Evolutionary conservation across 2,329 filamentous ascomycete species (phyloP).

Genomic region (Penicillium sp.): DNA sequence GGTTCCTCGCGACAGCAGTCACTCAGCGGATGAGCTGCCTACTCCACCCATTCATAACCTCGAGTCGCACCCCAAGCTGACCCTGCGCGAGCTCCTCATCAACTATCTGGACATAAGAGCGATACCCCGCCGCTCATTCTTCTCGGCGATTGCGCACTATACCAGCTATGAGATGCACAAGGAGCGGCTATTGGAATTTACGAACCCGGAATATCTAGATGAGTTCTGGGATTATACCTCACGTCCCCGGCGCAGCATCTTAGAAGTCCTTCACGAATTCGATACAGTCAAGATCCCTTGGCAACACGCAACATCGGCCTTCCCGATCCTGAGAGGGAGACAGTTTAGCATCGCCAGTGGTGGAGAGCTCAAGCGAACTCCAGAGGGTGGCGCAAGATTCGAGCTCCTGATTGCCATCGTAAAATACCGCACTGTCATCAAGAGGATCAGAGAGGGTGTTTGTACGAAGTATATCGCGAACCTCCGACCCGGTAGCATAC

Average conservation of each 20-base stretch:
- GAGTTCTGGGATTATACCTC: constrained; percentile 97
- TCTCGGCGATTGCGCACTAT: constrained; percentile 77
- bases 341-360: constrained; percentile 92
- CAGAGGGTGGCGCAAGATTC: constrained; percentile 55
- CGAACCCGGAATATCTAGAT: constrained; percentile 77
- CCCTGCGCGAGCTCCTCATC: constrained; percentile 75
- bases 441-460: constrained; percentile 81
- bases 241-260: constrained; percentile 82
- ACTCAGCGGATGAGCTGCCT: constrained; percentile 28
- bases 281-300: constrained; percentile 80
- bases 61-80: constrained; percentile 50
- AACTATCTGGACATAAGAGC: constrained; percentile 88
- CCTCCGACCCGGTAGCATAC: constrained; percentile 61
- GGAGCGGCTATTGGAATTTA: constrained; percentile 83
- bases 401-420: constrained; percentile 86
- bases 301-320: constrained; percentile 70
- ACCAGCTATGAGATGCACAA: constrained; percentile 74
- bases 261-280: constrained; percentile 93
- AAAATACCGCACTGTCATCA: constrained; percentile 86
- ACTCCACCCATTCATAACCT: constrained; percentile 42
- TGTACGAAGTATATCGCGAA: constrained; percentile 84
- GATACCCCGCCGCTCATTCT: constrained; percentile 86
- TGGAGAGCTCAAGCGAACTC: constrained; percentile 51
- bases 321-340: constrained; percentile 83
- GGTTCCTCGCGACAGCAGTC: constrained; percentile 33